Evolutionary conservation across 805 yeast species (phyloP).

Genomic region (Candida succiphila): DNA sequence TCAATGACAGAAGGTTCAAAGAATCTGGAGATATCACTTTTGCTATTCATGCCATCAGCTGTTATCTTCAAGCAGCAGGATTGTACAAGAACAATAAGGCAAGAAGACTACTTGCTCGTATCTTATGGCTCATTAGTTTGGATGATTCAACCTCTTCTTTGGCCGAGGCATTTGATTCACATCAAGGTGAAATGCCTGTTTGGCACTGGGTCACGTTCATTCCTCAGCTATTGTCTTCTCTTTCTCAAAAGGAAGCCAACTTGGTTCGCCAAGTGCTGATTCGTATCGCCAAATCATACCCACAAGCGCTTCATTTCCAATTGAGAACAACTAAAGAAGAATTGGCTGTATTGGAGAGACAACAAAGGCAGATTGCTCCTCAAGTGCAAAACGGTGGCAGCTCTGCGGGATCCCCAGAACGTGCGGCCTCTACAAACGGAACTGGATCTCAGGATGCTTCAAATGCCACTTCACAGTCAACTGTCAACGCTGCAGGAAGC

Average conservation of each 20-base stretch:
- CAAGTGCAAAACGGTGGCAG: constrained; percentile 1
- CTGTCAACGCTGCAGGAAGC: constrained; percentile 2
- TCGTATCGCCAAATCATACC: constrained; percentile 90
- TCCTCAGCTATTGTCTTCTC: constrained; percentile 83
- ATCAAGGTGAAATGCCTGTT: constrained; percentile 93
- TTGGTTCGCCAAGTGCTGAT: constrained; percentile 82
- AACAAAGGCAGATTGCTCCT: constrained; percentile 17
- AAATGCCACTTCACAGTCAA: constrained; percentile 1
- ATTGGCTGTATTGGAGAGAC: constrained; percentile 77
- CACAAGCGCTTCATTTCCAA: constrained; percentile 96
- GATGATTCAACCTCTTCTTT: constrained; percentile 79
- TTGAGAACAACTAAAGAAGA: constrained; percentile 93
- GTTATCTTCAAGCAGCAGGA: constrained; percentile 97
- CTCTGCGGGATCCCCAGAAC: constrained; percentile 4
- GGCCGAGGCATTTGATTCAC: constrained; percentile 81
- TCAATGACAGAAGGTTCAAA: constrained; percentile 79
- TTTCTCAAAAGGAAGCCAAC: constrained; percentile 86
- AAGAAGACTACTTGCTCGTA: constrained; percentile 76
- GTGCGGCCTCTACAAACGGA: constrained; percentile 1
- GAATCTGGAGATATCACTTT: constrained; percentile 70
- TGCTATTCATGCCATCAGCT: constrained; percentile 91
- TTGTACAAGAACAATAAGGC: constrained; percentile 88
- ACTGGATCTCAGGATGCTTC: constrained; percentile 3
- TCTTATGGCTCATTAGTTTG: constrained; percentile 85
- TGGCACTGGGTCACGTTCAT: constrained; percentile 99